A percentile compares a stretch with the other conserved stretches of the same genome.
Evolutionary conservation across 2,329 filamentous ascomycete genomes (phyloP).

Genomic region (Alternaria conjuncta): DNA sequence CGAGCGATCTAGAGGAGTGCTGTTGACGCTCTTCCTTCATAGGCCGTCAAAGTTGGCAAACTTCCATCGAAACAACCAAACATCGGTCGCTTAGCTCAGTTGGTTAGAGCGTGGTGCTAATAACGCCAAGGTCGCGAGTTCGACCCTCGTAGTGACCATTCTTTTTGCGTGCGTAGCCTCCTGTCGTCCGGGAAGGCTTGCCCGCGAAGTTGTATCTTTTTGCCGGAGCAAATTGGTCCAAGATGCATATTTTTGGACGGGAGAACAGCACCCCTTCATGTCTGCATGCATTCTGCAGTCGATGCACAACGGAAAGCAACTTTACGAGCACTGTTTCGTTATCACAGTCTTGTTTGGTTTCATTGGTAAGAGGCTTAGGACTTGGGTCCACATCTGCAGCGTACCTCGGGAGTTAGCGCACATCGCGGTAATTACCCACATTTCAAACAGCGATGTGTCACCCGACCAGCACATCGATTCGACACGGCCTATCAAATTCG

Average conservation of each 20-base stretch:
- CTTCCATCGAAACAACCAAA: slow-evolving; percentile 6
- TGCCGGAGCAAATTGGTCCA: background rate
- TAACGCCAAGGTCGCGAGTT: slow-evolving; percentile 24
- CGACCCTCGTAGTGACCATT: slow-evolving; percentile 22
- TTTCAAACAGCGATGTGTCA: background rate
- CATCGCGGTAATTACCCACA: background rate
- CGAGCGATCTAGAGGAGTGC: fast-evolving
- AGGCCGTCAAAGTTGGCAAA: fast-evolving
- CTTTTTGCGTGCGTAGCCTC: slow-evolving; percentile 3
- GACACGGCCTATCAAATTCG: background rate
- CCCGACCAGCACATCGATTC: background rate
- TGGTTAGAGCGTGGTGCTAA: slow-evolving; percentile 26
- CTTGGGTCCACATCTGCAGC: background rate
- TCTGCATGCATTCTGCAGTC: background rate
- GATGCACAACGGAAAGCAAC: background rate
- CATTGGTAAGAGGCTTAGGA: background rate
- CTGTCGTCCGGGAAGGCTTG: background rate
- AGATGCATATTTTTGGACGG: background rate
- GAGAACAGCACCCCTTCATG: fast-evolving
- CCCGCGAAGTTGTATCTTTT: background rate
- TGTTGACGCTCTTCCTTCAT: fast-evolving
- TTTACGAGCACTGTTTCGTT: background rate
- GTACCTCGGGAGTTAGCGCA: background rate
- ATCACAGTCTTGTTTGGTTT: background rate
- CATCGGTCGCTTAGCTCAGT: slow-evolving; percentile 23